Evolutionary conservation across 2,329 filamentous ascomycete genomes (phyloP).

Genomic region (Aspergillus ibericus): DNA sequence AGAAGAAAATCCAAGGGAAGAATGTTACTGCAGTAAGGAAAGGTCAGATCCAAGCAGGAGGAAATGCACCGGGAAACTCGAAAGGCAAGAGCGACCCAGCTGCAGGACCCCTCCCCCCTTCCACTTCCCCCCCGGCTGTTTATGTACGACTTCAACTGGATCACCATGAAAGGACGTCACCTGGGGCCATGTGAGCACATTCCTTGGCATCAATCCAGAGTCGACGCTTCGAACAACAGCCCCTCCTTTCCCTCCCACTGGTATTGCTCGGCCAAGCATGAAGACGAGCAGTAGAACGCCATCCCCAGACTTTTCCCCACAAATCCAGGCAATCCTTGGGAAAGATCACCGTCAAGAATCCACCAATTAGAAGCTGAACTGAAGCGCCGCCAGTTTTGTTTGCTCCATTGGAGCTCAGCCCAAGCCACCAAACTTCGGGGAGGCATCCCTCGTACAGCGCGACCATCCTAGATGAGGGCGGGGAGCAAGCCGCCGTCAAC

Average conservation of each 20-base stretch:
- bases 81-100: background rate
- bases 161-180: background rate
- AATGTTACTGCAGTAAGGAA: background rate
- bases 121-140: background rate
- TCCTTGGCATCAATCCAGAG: background rate
- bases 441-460: no score
- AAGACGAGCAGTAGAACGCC: constrained; percentile 1
- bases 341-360: constrained; percentile 18
- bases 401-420: no score
- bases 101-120: no score
- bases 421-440: no score
- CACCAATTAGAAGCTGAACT: constrained; percentile 11
- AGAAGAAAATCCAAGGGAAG: background rate
- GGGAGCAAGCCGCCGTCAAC: no score
- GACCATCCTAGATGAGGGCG: no score
- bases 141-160: background rate
- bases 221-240: background rate
- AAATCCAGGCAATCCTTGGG: constrained; percentile 12
- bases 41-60: no score
- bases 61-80: background rate
- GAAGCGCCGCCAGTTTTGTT: background rate
- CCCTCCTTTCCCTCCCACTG: background rate
- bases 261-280: background rate
- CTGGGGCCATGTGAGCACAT: background rate
- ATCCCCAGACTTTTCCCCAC: constrained; percentile 10